Evolutionary conservation across 768 basidiomycete species (phyloP), one percentile per base, ranked within the genome.

Genomic region (Boletus reticulatus): DNA sequence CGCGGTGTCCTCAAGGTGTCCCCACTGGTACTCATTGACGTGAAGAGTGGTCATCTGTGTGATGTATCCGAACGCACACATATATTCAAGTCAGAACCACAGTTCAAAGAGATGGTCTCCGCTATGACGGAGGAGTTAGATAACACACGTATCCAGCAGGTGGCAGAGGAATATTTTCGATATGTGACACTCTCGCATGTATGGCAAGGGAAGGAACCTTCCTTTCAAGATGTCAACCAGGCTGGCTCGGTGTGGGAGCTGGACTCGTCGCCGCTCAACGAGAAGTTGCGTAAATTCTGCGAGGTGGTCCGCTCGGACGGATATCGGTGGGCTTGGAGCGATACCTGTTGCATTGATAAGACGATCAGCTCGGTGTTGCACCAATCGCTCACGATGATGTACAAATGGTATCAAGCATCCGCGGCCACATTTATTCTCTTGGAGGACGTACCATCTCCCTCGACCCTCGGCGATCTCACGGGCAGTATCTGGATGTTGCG

Each of bases 281-380:
- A 52, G 1, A 62, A 62, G 45, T 16, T 62, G 34, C 47, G 19
- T 5, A 39, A 22, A 8, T 62, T 62, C 14, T 62, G 60, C n/a
- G 42, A 47, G 16, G 43, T 41, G 32, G 50, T 51, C n/a, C 51
- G 43, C 13, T 22, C n/a, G n/a, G n/a, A n/a, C n/a, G n/a, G n/a
- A n/a, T n/a, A n/a, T n/a, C n/a, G n/a, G n/a, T n/a, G n/a, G n/a
- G n/a, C n/a, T n/a, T n/a, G n/a, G n/a, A n/a, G n/a, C n/a, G n/a
- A n/a, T n/a, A n/a, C n/a, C n/a, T n/a, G n/a, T n/a, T n/a, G n/a
- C n/a, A n/a, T n/a, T n/a, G n/a, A n/a, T n/a, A n/a, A n/a, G n/a
- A n/a, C n/a, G n/a, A n/a, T n/a, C n/a, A n/a, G n/a, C n/a, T n/a
- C n/a, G n/a, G n/a, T n/a, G n/a, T n/a, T n/a, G n/a, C n/a, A n/a